These are phyloP conservation scores for Mallotus japonicus DNA, from an alignment of 441 rosid species.

Conservation along the genomic window DNA sequence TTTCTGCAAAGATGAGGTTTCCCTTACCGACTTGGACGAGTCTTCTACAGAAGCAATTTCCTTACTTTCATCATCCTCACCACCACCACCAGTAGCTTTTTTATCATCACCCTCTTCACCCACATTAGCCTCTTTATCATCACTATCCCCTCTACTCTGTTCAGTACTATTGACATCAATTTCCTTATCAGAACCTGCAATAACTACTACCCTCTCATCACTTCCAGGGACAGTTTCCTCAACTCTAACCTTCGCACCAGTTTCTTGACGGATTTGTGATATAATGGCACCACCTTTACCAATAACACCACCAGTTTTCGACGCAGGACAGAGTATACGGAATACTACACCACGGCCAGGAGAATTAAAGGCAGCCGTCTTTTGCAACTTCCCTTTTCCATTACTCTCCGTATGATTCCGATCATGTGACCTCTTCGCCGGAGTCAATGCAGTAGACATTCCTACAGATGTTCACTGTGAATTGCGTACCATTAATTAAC, in stretches of 20 bases:
- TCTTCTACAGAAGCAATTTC: constrained; percentile 32
- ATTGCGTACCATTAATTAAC: background rate
- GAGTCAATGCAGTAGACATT: constrained; percentile 53
- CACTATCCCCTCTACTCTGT: constrained; percentile 31
- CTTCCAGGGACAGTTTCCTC: constrained; percentile 57
- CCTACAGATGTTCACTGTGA: background rate
- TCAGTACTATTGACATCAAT: constrained; percentile 27
- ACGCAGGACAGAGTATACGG: constrained; percentile 50
- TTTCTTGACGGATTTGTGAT: constrained; percentile 55
- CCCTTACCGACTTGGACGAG: constrained; percentile 30
- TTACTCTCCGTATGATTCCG: constrained; percentile 37
- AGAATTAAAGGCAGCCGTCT: constrained; percentile 26
- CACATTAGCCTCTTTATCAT: constrained; percentile 31
- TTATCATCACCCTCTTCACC: constrained; percentile 26
- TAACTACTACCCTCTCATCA: constrained; percentile 56
- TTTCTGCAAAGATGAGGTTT: constrained; percentile 45
- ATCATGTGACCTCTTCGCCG: constrained; percentile 60
- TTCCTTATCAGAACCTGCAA: constrained; percentile 38
- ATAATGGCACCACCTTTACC: constrained; percentile 44
- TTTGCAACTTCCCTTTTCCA: constrained; percentile 51
- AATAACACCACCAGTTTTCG: constrained; percentile 36
- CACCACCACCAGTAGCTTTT: constrained; percentile 25
- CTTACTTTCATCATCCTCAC: constrained; percentile 32
- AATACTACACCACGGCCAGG: constrained; percentile 30
- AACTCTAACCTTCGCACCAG: constrained; percentile 49